phyloP scores from a whole-genome alignment of 495 filamentous ascomycete species.

The Neurospora sp. region DNA sequence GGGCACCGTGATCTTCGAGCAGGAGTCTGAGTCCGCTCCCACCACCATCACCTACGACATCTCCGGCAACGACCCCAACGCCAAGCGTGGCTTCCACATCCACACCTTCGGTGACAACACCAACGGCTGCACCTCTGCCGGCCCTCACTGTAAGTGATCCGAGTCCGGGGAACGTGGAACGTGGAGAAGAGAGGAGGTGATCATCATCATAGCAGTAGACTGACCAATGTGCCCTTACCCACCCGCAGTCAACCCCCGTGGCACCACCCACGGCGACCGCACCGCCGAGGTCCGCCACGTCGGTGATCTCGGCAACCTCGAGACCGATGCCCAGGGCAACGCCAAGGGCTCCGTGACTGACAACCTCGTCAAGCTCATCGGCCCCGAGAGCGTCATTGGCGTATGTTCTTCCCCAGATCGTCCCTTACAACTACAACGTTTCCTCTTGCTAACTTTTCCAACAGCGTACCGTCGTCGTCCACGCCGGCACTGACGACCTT shows the following conservation, averaged over 20 bases:
- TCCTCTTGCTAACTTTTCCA: constrained; percentile 7
- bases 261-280: constrained; percentile 86
- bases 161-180: not conserved
- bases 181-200: not conserved
- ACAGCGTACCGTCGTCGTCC: constrained; percentile 88
- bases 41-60: constrained; percentile 92
- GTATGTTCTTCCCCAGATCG: constrained; percentile 42
- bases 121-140: constrained; percentile 97
- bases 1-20: constrained; percentile 92
- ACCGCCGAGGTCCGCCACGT: constrained; percentile 77
- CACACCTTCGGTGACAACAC: constrained; percentile 99
- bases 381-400: constrained; percentile 88
- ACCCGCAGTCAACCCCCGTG: constrained; percentile 80
- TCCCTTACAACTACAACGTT: not conserved
- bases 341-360: constrained; percentile 67
- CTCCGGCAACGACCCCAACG: constrained; percentile 83
- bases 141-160: constrained; percentile 74
- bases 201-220: not conserved
- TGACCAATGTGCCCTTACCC: constrained; percentile 1
- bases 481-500: constrained; percentile 90
- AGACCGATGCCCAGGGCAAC: constrained; percentile 86
- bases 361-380: constrained; percentile 84
- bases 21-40: constrained; percentile 63
- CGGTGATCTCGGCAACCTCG: constrained; percentile 93
- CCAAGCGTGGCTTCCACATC: constrained; percentile 93